Conservation (phyloP, 2,329 filamentous ascomycete species). For the Penicillium sp. region DNA sequence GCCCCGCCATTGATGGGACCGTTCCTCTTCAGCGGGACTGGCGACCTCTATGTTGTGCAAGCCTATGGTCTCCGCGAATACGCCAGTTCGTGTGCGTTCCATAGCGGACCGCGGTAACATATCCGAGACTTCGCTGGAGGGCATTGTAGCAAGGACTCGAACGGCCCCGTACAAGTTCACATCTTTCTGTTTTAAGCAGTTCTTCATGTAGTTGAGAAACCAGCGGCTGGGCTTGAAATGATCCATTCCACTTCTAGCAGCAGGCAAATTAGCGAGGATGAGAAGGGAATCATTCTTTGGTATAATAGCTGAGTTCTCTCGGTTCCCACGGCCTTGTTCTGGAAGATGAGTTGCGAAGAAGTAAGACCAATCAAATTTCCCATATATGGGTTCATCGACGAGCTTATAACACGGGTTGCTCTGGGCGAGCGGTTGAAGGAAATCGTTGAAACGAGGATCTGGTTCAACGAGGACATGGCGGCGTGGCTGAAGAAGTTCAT, state of each 20-base stretch:
- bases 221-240: slow-evolving; percentile 46
- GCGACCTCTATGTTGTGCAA: slow-evolving; percentile 47
- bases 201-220: slow-evolving; percentile 47
- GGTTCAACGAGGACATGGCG: slow-evolving; percentile 77
- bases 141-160: slow-evolving; percentile 66
- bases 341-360: slow-evolving; percentile 39
- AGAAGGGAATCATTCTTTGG: slow-evolving; percentile 64
- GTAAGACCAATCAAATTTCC: slow-evolving; percentile 48
- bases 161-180: slow-evolving; percentile 72
- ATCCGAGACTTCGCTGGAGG: slow-evolving; percentile 50
- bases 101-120: slow-evolving; percentile 55
- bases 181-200: slow-evolving; percentile 50
- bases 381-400: slow-evolving; percentile 46
- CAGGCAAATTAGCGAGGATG: slow-evolving; percentile 59
- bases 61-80: slow-evolving; percentile 51
- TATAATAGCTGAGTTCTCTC: slow-evolving; percentile 34
- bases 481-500: slow-evolving; percentile 66
- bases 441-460: slow-evolving; percentile 45
- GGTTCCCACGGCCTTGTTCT: slow-evolving; percentile 43
- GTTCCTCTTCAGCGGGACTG: slow-evolving; percentile 28
- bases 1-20: slow-evolving; percentile 19
- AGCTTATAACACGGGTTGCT: slow-evolving; percentile 43
- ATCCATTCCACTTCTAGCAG: slow-evolving; percentile 45
- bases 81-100: slow-evolving; percentile 48
- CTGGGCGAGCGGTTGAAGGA: slow-evolving; percentile 52